Evolutionary conservation across 108 stramenopile genomes (phyloP).

Genomic region (Nitzschia sp.): DNA sequence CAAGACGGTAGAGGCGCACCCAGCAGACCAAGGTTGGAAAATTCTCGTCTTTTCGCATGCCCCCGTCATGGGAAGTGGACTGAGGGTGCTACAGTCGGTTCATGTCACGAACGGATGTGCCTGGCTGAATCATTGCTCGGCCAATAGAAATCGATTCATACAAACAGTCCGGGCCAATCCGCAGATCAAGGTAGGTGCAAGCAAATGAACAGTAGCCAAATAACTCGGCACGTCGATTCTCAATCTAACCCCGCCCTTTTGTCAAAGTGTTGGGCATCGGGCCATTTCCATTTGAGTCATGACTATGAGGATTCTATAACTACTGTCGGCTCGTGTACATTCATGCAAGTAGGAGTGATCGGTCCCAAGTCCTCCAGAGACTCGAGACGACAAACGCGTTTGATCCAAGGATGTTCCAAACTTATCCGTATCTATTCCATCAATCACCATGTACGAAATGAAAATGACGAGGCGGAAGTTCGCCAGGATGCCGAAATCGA

Average conservation of each 20-base stretch:
- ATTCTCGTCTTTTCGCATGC: constrained; percentile 94
- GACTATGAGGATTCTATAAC: constrained; percentile 55
- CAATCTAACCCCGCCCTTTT: too few relatives aligned
- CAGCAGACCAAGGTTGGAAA: constrained; percentile 88
- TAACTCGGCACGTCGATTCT: too few relatives aligned
- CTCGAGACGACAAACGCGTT: constrained; percentile 82
- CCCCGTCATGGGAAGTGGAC: constrained; percentile 85
- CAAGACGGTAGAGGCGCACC: constrained; percentile 61
- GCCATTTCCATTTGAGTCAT: constrained; percentile 92
- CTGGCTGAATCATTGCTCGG: constrained; percentile 81
- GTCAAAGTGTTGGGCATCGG: constrained; percentile 74
- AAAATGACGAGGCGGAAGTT: constrained; percentile 54
- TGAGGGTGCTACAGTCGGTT: constrained; percentile 88
- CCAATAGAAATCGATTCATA: constrained; percentile 69
- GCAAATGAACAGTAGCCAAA: neutral
- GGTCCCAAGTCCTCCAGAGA: constrained; percentile 79
- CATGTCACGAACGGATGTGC: constrained; percentile 90
- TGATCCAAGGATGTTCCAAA: constrained; percentile 83
- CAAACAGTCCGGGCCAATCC: constrained; percentile 77
- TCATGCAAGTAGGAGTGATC: constrained; percentile 90
- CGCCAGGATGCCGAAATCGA: constrained; percentile 65
- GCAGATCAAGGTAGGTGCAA: constrained; percentile 67
- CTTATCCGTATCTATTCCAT: constrained; percentile 90
- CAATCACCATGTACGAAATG: constrained; percentile 76
- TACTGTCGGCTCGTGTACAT: constrained; percentile 73